A percentile compares a stretch with the other conserved stretches of the same genome.
Evolutionary conservation across 805 yeast genomes (phyloP).

Genomic region (Ogataea neopini): DNA sequence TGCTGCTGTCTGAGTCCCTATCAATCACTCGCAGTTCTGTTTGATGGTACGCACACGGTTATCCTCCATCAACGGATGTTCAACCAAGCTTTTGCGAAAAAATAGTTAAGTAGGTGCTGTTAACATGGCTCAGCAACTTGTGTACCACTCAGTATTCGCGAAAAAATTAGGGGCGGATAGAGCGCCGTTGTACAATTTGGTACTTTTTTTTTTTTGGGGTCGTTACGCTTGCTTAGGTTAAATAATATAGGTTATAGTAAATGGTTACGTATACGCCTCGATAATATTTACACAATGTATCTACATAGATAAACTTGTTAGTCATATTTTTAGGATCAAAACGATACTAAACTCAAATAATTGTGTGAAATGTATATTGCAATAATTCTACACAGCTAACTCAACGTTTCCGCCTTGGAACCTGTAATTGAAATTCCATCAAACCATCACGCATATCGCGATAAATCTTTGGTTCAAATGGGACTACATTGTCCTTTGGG

Average conservation of each 20-base stretch:
- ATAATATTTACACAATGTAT: background rate
- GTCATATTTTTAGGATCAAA: background rate
- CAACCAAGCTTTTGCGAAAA: background rate
- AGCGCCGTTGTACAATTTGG: background rate
- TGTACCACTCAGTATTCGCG: background rate
- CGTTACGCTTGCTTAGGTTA: background rate
- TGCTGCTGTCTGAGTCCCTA: background rate
- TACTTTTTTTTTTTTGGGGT: background rate
- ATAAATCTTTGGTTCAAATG: conserved; percentile 31
- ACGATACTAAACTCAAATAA: background rate
- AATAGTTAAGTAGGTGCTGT: background rate
- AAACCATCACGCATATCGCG: conserved; percentile 34
- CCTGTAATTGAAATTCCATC: conserved; percentile 35
- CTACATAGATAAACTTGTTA: too few relatives aligned
- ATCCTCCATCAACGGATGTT: background rate
- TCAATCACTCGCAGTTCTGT: background rate
- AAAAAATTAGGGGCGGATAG: background rate
- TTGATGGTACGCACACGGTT: background rate
- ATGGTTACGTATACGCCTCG: background rate
- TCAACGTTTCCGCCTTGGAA: conserved; percentile 12
- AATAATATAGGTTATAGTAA: background rate
- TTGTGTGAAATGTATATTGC: background rate
- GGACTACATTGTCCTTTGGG: conserved; percentile 30
- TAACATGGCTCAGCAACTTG: conserved; percentile 1
- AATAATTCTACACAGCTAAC: background rate